These are phyloP conservation scores for Colletotrichum higginsianum DNA, from an alignment of 2,329 filamentous ascomycete genomes.

Conservation along the genomic window DNA sequence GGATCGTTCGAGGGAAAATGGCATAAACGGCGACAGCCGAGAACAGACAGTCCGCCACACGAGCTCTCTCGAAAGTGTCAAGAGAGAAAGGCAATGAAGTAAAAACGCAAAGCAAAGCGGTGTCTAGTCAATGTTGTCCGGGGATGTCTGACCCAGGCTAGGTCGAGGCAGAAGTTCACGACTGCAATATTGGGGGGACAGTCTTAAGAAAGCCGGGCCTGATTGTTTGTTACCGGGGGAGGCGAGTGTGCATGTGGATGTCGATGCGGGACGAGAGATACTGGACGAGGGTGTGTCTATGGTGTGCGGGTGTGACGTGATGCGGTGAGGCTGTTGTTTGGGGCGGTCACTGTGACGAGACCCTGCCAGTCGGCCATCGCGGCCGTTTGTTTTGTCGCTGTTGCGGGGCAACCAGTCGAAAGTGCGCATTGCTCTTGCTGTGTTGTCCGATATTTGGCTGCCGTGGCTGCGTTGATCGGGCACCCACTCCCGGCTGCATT, in stretches of 20 bases:
- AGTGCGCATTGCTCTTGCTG: slow-evolving; percentile 1
- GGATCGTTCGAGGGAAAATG: slow-evolving; percentile 1
- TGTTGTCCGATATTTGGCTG: slow-evolving; percentile 23
- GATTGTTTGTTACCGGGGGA: slow-evolving; percentile 31
- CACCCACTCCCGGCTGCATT: slow-evolving; percentile 31
- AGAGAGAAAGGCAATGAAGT: neutral
- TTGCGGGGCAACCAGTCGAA: slow-evolving; percentile 37
- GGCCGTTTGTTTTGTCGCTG: slow-evolving; percentile 30
- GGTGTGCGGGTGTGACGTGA: slow-evolving; percentile 18
- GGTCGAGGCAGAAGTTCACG: slow-evolving; percentile 51
- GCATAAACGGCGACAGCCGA: slow-evolving; percentile 8
- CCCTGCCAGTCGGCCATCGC: slow-evolving; percentile 25
- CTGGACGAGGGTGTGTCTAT: slow-evolving; percentile 1
- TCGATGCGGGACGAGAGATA: neutral
- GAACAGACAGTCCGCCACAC: neutral
- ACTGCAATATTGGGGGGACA: slow-evolving; percentile 16
- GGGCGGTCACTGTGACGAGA: slow-evolving; percentile 18
- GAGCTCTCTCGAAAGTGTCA: neutral
- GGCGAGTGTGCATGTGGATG: neutral
- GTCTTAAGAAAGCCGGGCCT: slow-evolving; percentile 16
- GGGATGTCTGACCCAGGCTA: slow-evolving; percentile 43
- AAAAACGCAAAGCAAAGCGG: slow-evolving; percentile 8
- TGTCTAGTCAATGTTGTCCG: slow-evolving; percentile 43
- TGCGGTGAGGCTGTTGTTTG: slow-evolving; percentile 35
- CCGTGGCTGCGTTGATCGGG: slow-evolving; percentile 36